These are phyloP conservation scores for Mastigamoeba balamuthi DNA, from an alignment of 78 protist genomes.

Conservation along the genomic window DNA sequence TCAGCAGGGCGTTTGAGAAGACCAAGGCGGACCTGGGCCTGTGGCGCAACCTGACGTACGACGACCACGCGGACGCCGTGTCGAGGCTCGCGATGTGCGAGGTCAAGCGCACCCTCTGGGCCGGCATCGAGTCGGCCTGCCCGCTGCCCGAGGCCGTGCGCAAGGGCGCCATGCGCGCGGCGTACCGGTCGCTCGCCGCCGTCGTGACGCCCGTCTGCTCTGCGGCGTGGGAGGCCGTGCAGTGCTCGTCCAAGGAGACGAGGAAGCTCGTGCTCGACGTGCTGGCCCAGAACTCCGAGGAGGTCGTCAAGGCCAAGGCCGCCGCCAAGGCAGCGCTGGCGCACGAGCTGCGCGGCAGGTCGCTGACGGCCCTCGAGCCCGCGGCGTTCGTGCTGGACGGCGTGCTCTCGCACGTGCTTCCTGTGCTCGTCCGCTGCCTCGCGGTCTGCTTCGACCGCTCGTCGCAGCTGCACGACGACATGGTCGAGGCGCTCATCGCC, in stretches of 20 bases:
- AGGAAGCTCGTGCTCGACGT: not conserved
- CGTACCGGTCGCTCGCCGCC: not conserved
- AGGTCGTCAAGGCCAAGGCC: not conserved
- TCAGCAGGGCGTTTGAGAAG: not conserved
- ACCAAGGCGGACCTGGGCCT: not conserved
- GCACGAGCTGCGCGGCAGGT: not conserved
- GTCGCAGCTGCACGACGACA: not conserved
- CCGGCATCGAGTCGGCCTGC: not conserved
- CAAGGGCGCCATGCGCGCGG: not conserved
- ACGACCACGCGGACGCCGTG: not conserved
- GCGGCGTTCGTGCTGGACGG: not conserved
- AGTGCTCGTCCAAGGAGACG: not conserved
- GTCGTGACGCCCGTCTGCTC: not conserved
- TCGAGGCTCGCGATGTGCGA: not conserved
- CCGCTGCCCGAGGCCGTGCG: not conserved
- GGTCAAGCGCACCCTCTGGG: not conserved
- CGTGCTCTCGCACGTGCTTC: not conserved
- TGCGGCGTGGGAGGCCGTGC: not conserved
- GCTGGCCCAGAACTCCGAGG: not conserved
- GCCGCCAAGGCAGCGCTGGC: not conserved
- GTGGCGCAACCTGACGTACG: not conserved
- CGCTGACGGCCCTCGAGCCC: not conserved
- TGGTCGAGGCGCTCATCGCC: not conserved
- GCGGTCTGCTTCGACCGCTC: not conserved
- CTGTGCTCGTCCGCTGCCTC: not conserved